Percentiles rank a stretch among this genome's conserved stretches.
These are phyloP conservation scores for Cladorrhinum sp. DNA, from an alignment of 2,329 filamentous ascomycete species.

Conservation along the genomic window DNA sequence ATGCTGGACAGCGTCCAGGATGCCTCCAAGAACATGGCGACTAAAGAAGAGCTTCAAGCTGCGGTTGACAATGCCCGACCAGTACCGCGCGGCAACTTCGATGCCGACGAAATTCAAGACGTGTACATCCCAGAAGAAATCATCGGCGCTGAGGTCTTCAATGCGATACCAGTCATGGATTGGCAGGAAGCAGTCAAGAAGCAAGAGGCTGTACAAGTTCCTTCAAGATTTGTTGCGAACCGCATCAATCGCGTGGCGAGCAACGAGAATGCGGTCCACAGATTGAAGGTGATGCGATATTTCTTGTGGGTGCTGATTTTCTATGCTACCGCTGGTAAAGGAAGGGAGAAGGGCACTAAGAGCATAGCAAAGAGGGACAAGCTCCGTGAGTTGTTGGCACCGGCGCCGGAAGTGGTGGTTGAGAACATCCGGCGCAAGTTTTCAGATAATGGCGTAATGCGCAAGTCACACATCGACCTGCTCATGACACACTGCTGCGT, in stretches of 20 bases:
- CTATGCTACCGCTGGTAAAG: constrained; percentile 46
- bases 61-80: constrained; percentile 67
- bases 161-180: constrained; percentile 65
- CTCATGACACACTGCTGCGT: constrained; percentile 71
- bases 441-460: constrained; percentile 59
- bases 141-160: constrained; percentile 66
- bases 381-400: constrained; percentile 54
- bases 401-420: constrained; percentile 60
- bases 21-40: constrained; percentile 63
- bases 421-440: constrained; percentile 69
- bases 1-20: constrained; percentile 63
- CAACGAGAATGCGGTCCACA: constrained; percentile 50
- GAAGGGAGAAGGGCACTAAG: constrained; percentile 45
- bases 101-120: constrained; percentile 65
- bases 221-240: constrained; percentile 62
- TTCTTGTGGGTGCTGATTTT: constrained; percentile 57
- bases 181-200: constrained; percentile 68
- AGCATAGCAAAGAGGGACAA: constrained; percentile 60
- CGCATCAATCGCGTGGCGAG: constrained; percentile 55
- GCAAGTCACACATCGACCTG: constrained; percentile 69
- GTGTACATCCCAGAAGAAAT: constrained; percentile 68
- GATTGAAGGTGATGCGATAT: constrained; percentile 60
- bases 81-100: constrained; percentile 66
- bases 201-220: constrained; percentile 54
- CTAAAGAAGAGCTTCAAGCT: constrained; percentile 62